Base-by-base conservation (phyloP, 495 filamentous ascomycete species). In the Neurospora africana region DNA sequence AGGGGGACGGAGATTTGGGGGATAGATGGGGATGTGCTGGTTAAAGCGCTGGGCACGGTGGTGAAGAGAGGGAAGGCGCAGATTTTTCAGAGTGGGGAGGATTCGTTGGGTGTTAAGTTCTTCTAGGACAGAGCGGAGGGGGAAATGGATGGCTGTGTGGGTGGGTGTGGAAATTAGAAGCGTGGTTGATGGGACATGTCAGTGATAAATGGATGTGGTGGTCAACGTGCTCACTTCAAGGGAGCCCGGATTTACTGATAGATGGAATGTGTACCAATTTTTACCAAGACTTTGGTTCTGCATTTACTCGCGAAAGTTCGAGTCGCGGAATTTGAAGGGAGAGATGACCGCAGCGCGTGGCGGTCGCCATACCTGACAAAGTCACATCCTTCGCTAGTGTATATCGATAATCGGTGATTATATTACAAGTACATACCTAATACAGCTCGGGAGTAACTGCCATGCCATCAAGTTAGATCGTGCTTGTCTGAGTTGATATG, bases 61-160 rank as follows among this genome's bases (percentile, higher is more conserved):
- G 93, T 97, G 33, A 97, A 94, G 84, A 85, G 91, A 41, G 94
- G 94, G 73, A 96, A 91, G 81, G 94, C 95, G 30, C 94, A 98
- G 82, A 88, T 98, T 15, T 98, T 99, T 84, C 82, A 85, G 61
- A 65, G 53, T 65, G 53, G 53, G 7, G 94, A 94, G 74, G 95
- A 95, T 75, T 89, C 91, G 72, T 88, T 89, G 77, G 95, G 95
- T 70, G 93, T 98, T 72, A 99, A 99, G 83, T 98, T 99, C 84
- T 98, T 98, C 79, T 98, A 58, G 5, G 11, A 23, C 47, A 27
- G 30, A 27, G 30, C 27, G 23, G 53, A 19, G 53, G 5, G 27
- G 7, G 53, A 7, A 13, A 9, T 33, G 21, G 53, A 17, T 53
- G 21, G 47, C 0, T 30, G 27, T 2, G 15, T 33, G 27, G 13